Conservation (phyloP, 2,329 filamentous ascomycete genomes). For the Claviceps quebecensis region DNA sequence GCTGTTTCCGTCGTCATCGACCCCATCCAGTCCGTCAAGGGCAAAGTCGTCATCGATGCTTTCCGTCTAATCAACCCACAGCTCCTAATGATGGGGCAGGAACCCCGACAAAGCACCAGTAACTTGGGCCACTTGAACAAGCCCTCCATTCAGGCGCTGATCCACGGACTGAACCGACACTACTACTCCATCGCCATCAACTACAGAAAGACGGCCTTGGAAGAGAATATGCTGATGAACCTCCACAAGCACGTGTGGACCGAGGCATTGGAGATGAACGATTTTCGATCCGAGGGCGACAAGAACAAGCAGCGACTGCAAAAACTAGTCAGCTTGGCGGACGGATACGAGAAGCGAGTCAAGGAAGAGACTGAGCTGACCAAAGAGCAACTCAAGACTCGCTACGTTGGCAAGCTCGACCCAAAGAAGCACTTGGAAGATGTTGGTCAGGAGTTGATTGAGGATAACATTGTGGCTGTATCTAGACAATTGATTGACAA, state of each 20-base stretch:
- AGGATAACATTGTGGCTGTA: constrained; percentile 99
- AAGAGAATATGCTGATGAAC: constrained; percentile 99
- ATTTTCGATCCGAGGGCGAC: constrained; percentile 73
- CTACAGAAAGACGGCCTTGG: constrained; percentile 91
- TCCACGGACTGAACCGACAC: constrained; percentile 93
- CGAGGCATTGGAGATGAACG: constrained; percentile 90
- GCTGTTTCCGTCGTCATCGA: constrained; percentile 97
- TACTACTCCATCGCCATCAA: constrained; percentile 99
- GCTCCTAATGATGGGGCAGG: constrained; percentile 93
- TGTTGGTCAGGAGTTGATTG: constrained; percentile 89
- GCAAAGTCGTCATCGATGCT: constrained; percentile 97
- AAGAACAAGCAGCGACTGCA: constrained; percentile 82
- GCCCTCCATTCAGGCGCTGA: constrained; percentile 97
- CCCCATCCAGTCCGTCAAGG: constrained; percentile 97
- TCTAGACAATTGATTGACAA: constrained; percentile 99
- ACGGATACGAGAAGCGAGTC: constrained; percentile 96
- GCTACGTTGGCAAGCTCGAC: constrained; percentile 97
- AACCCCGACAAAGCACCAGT: constrained; percentile 92
- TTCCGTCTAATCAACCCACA: constrained; percentile 98
- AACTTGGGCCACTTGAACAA: constrained; percentile 98
- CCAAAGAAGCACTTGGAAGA: constrained; percentile 99
- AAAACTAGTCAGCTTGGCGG: constrained; percentile 75
- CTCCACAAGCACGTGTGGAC: constrained; percentile 99
- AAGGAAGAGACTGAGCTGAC: constrained; percentile 97
- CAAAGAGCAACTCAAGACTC: constrained; percentile 94